Evolutionary conservation across 805 yeast species (phyloP).

Genomic region (Candida suzukii): DNA sequence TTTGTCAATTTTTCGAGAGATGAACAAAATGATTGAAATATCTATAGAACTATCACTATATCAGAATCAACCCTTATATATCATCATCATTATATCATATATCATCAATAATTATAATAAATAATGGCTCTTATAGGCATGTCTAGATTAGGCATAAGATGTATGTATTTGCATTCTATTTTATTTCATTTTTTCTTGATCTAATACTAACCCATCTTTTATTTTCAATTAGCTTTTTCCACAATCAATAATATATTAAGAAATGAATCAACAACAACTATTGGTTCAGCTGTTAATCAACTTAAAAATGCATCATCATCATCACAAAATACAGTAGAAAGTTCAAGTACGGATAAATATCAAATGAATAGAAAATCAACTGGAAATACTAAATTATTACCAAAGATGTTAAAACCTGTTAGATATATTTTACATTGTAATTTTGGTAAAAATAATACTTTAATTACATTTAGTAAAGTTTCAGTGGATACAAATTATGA

Average conservation of each 20-base stretch:
- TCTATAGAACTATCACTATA: no score
- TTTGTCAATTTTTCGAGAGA: no score
- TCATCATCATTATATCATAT: no score
- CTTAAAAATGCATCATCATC: neutral
- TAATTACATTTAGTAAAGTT: slow-evolving; percentile 66
- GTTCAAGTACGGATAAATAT: neutral
- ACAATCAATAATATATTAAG: neutral
- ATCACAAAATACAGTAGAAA: neutral
- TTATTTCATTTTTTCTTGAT: neutral
- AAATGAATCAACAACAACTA: neutral
- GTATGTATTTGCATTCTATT: neutral
- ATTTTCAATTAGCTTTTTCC: slow-evolving; percentile 1
- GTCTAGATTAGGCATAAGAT: neutral
- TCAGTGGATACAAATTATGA: slow-evolving; percentile 56
- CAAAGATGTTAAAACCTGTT: slow-evolving; percentile 20
- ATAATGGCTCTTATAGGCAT: slow-evolving; percentile 1
- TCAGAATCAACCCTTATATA: no score
- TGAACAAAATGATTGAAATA: no score
- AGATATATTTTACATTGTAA: slow-evolving; percentile 70
- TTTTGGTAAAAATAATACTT: slow-evolving; percentile 79
- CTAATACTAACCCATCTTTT: slow-evolving; percentile 2
- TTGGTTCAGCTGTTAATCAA: neutral
- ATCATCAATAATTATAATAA: no score
- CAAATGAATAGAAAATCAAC: neutral
- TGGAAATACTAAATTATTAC: neutral